Evolutionary conservation across 495 filamentous ascomycete species (phyloP).

Genomic region (Lophiostoma macrostomum): DNA sequence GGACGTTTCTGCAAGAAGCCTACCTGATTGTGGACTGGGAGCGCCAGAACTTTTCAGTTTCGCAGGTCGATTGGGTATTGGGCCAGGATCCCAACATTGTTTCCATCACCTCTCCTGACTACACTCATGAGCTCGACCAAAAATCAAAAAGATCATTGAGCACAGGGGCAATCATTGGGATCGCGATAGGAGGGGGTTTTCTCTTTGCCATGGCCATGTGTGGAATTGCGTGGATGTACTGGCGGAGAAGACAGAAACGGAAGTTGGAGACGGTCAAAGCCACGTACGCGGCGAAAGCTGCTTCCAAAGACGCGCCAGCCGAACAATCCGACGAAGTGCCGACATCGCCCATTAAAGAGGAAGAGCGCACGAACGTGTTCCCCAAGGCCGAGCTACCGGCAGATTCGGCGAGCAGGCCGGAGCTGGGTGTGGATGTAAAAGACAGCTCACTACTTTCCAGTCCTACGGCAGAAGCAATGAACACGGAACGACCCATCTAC

Average conservation of each 20-base stretch:
- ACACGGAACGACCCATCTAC: slow-evolving; percentile 37
- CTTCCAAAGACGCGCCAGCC: not conserved
- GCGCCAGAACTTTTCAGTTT: slow-evolving; percentile 47
- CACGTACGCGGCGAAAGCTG: slow-evolving; percentile 10
- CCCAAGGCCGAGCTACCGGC: slow-evolving; percentile 42
- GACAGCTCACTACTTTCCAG: slow-evolving; percentile 11
- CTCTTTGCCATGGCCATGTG: slow-evolving; percentile 16
- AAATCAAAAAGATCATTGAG: not conserved
- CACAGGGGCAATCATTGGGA: slow-evolving; percentile 33
- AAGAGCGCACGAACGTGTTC: slow-evolving; percentile 33
- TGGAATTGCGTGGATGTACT: slow-evolving; percentile 20
- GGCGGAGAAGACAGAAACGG: slow-evolving; percentile 25
- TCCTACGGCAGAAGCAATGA: slow-evolving; percentile 32
- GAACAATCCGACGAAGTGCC: slow-evolving; percentile 23
- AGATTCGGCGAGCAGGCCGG: not conserved
- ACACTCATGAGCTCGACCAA: no score
- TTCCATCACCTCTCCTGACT: slow-evolving; percentile 32
- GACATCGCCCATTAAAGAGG: slow-evolving; percentile 17
- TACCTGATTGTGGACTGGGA: slow-evolving; percentile 52
- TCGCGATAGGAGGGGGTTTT: slow-evolving; percentile 30
- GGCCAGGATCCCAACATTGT: slow-evolving; percentile 39
- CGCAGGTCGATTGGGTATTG: slow-evolving; percentile 40
- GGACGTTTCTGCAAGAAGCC: slow-evolving; percentile 58
- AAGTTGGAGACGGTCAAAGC: slow-evolving; percentile 7
- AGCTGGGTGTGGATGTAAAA: slow-evolving; percentile 8